Conservation (phyloP, 257 asterid genomes). For the Linaria vulgaris region DNA sequence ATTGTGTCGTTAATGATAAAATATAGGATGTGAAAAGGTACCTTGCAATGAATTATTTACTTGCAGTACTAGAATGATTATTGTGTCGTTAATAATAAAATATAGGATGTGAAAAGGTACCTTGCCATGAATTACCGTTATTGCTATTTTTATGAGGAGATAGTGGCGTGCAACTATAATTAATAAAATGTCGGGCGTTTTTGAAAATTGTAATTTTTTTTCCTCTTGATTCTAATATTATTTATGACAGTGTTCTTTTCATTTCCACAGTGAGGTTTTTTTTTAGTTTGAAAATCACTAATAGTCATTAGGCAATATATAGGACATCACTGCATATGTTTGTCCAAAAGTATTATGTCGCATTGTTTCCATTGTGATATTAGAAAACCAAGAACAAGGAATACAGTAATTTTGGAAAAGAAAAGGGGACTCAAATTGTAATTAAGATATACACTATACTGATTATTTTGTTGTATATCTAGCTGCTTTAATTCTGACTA, state of each 20-base stretch:
- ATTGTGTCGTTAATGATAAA: not conserved
- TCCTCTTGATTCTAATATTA: conserved; percentile 2
- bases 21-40: not conserved
- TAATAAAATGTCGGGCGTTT: not conserved
- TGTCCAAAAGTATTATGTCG: not conserved
- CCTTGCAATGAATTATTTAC: not conserved
- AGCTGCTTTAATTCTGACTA: too few species aligned
- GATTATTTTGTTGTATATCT: too few species aligned
- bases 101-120: not conserved
- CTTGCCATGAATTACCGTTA: not conserved
- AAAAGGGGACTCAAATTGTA: too few species aligned
- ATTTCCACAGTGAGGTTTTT: not conserved
- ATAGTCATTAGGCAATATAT: too few species aligned
- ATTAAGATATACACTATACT: too few species aligned
- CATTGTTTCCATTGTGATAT: too few species aligned
- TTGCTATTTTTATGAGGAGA: not conserved
- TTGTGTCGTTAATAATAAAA: too few species aligned
- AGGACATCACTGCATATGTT: too few species aligned
- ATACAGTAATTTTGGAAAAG: too few species aligned
- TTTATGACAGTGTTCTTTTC: not conserved
- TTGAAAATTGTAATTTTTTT: not conserved
- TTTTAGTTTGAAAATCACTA: too few species aligned
- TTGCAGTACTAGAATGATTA: not conserved
- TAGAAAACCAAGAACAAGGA: not conserved
- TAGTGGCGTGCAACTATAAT: not conserved